A percentile compares a stretch with the other conserved stretches of the same genome.
phyloP scores from a whole-genome alignment of 352 stramenopile genomes.

The Phytophthora tubulina region DNA sequence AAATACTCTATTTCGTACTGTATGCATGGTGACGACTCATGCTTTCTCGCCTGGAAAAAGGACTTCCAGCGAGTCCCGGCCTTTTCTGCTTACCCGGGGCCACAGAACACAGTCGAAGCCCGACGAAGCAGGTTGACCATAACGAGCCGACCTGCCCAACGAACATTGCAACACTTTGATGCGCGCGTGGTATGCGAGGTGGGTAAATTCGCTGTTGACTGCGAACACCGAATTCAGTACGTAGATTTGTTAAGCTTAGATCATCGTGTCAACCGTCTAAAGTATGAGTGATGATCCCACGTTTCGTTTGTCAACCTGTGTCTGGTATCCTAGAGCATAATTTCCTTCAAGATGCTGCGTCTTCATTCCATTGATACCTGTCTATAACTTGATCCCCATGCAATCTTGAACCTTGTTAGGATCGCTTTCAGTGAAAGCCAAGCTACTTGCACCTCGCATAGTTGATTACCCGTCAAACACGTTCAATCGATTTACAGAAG shows the following conservation, averaged over 20 bases:
- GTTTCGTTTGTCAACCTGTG: too few relatives aligned
- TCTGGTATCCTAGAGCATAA: too few relatives aligned
- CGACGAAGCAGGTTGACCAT: not conserved
- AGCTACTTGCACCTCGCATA: not conserved
- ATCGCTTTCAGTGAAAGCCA: too few relatives aligned
- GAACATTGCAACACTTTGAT: conserved; percentile 1
- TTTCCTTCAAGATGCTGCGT: too few relatives aligned
- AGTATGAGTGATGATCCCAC: too few relatives aligned
- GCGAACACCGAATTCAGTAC: not conserved
- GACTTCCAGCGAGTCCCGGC: too few relatives aligned
- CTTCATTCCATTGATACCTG: too few relatives aligned
- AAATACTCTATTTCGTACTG: too few relatives aligned
- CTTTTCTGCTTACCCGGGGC: not conserved
- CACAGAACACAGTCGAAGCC: conserved; percentile 9
- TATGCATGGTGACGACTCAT: too few relatives aligned
- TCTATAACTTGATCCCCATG: too few relatives aligned
- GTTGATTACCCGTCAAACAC: not conserved
- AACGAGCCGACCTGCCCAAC: not conserved
- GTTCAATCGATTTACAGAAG: not conserved
- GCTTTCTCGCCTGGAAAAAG: too few relatives aligned
- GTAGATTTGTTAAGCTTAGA: not conserved
- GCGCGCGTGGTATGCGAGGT: not conserved
- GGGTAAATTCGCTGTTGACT: conserved; percentile 6
- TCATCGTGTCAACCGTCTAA: not conserved
- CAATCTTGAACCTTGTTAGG: too few relatives aligned